Evolutionary conservation across 176 grass and related monocot species (phyloP), one percentile per base, ranked within the genome.

Genomic region (Carex pumila): DNA sequence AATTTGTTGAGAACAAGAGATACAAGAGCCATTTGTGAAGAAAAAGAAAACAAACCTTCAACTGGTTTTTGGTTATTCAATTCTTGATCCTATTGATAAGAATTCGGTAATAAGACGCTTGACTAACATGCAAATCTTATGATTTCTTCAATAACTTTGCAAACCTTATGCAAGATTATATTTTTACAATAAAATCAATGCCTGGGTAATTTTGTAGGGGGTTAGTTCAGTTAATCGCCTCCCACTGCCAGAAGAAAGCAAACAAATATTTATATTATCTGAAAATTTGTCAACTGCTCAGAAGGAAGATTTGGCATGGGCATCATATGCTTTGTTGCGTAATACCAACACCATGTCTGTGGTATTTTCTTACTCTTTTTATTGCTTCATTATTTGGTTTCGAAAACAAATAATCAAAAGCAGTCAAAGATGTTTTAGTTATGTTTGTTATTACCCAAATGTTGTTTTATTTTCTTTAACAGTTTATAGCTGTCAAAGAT

Each of bases 291-390:
- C 86, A 2, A 79, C 36, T 0, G 43, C 64, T 5, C 89, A 89
- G 79, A 92, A 93, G 83, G 92, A 95, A 85, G 89, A 95, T 71
- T 64, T 95, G 79, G 93, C 96, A 3, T 95, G 96, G 96, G 88
- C 91, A 18, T 95, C 91, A 0, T 98, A 93, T 76, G 93, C 86
- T 18, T 84, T 98, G 68, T 83, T 98, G 45, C 88, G 90, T 52
- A 95, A 88, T 84, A 98, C 93, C 43, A 95, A 98, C 86, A 93
- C 91, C 49, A 90, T 92, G 2, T 93, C 92, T 11, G 89, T 98
- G 87, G 96, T 98, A 93, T 81, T 79, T 11, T 74, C 37, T 39
- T 39, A 39, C 37, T 39, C 37, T 34, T n/a, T 64, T 37, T 14
- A 57, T 45, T 39, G 52, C 57, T 50, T 64, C 14, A 39, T 58